Base-by-base conservation (phyloP, 805 yeast species). In the Suhomyces pyralidae region DNA sequence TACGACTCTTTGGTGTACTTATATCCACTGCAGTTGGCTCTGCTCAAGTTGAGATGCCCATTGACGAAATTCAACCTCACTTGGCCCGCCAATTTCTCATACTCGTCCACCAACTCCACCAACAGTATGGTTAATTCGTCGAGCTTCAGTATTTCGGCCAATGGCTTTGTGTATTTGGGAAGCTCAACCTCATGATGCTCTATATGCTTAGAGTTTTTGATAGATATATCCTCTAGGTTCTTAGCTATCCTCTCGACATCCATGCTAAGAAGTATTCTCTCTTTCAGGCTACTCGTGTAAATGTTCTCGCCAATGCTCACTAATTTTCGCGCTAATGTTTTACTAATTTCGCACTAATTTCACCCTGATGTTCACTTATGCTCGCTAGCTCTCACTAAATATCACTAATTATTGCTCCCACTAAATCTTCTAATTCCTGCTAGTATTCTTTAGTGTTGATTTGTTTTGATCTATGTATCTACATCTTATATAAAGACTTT, bases 1-100 rank as follows among this genome's bases (percentile, higher is more conserved):
- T 74, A 76, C 28, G 68, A 62, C 34, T 73, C 78, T 24, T 59
- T 51, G 2, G 83, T 82, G 53, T 60, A 81, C 17, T 59, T 55
- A 49, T 63, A 64, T 5, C 60, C 51, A 38, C 67, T 61, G 58
- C 70, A 79, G 53, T 76, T 79, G 8, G 83, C 83, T 54, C 81
- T 57, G 44, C 82, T 74, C 30, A 80, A 62, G 43, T 69, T 67
- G 3, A 78, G 59, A 55, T 61, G 76, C 5, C 80, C 82, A 38
- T 64, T 61, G 26, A 61, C 59, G 55, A 68, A 72, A 44, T 58
- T 57, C 12, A 46, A 40, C 5, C 66, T 53, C 43, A 57, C 53
- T 8, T 55, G 59, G 17, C 61, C 59, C 26, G 66, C 61, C 19
- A 63, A 26, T 4, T 46, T 38, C 45, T 71, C 73, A 57, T 78